Percentiles rank a stretch among this genome's conserved stretches.
Conservation (phyloP, 257 asterid species). For the Nicotiana knightiana region DNA sequence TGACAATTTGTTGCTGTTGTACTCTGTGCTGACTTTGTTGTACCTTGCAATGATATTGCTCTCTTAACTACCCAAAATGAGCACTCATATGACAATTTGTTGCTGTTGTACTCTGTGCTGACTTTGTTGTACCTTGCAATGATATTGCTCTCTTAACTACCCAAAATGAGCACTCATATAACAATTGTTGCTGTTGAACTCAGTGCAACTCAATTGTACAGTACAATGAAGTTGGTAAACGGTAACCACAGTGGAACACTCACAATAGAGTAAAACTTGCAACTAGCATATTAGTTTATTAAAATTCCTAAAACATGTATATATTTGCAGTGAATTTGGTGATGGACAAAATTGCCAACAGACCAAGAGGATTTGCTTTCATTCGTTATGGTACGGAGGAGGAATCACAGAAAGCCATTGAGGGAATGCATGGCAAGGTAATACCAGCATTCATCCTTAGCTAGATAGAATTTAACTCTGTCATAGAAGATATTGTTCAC, state of each 20-base stretch:
- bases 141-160: no score
- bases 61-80: not conserved
- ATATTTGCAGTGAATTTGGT: conserved; percentile 53
- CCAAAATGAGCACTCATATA: no score
- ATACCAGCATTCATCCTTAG: not conserved
- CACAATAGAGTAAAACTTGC: not conserved
- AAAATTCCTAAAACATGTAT: not conserved
- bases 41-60: not conserved
- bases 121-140: no score
- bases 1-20: no score
- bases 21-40: no score
- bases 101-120: not conserved
- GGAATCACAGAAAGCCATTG: conserved; percentile 72
- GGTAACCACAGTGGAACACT: not conserved
- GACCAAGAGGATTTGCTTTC: conserved; percentile 89
- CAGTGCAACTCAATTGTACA: no score
- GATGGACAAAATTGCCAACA: conserved; percentile 82
- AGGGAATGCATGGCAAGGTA: conserved; percentile 97
- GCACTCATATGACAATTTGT: not conserved
- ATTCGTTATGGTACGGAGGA: conserved; percentile 56
- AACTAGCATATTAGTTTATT: not conserved
- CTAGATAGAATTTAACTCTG: not conserved
- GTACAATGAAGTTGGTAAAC: not conserved
- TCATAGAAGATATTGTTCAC: not conserved
- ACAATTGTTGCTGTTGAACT: no score